A percentile compares a stretch with the other conserved stretches of the same genome.
Evolutionary conservation across 768 basidiomycete species (phyloP).

Genomic region (Pleurotus ostreatus): DNA sequence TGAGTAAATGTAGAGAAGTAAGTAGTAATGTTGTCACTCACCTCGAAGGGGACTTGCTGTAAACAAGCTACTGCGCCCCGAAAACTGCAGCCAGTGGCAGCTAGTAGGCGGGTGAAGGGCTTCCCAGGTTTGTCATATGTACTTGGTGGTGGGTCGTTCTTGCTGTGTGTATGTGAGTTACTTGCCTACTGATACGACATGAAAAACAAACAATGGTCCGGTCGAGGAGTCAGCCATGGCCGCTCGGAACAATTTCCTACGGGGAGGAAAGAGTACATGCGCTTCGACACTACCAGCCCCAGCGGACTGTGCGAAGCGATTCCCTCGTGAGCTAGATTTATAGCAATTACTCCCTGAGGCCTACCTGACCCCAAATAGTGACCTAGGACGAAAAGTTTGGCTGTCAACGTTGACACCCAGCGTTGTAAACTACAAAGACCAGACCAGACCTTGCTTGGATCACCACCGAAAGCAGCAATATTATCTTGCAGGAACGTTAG

Average conservation of each 20-base stretch:
- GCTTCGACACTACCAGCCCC: constrained; percentile 48
- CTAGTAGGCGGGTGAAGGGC: constrained; percentile 43
- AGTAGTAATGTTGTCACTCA: constrained; percentile 12
- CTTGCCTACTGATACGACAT: no score
- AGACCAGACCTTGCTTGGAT: constrained; percentile 43
- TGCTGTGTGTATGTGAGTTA: constrained; percentile 27
- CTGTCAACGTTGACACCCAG: background rate
- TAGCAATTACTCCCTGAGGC: background rate
- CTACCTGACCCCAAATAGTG: constrained; percentile 54
- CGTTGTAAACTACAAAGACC: background rate
- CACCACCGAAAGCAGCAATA: constrained; percentile 61
- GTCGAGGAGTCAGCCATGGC: constrained; percentile 50
- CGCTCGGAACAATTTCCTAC: constrained; percentile 40
- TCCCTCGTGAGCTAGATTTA: no score
- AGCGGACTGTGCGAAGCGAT: constrained; percentile 33
- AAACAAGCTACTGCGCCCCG: constrained; percentile 38
- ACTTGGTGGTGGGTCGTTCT: constrained; percentile 40
- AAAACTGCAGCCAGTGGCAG: constrained; percentile 43
- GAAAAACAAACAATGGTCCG: constrained; percentile 46
- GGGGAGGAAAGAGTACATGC: constrained; percentile 40
- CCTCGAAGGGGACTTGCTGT: constrained; percentile 40
- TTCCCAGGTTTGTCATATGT: constrained; percentile 50
- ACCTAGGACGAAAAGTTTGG: constrained; percentile 25
- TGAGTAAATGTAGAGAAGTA: background rate
- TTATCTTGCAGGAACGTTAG: constrained; percentile 63